Evolutionary conservation across 805 yeast species (phyloP), one percentile per base, ranked within the genome.

Genomic region (Pichia cephalocereana): DNA sequence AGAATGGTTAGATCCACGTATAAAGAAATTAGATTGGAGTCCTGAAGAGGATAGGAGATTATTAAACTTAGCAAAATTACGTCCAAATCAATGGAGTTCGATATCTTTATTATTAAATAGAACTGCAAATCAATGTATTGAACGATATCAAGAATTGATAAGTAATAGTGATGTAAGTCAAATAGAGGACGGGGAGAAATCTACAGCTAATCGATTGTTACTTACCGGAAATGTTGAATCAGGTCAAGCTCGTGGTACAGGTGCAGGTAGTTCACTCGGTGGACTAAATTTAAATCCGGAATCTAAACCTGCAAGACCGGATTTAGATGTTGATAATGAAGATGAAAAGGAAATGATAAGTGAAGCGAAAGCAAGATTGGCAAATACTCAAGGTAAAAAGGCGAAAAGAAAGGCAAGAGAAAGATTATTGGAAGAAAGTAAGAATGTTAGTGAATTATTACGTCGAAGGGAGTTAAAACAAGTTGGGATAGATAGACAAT

Each of bases 81-180:
- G 90, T 55, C 97, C 98, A 1, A 88, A 90, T 52, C 97, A 90
- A 66, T 91, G 99, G 99, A 76, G 95, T 42, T 80, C 93, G 1
- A 86, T 93, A n/a, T 84, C 95, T 1, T 78, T 86, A 8, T 63
- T 82, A 10, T 69, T 90, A 63, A 89, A 90, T 0, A 70, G 97
- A 50, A 86, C 97, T 0, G 91, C 96, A 0, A 81, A 86, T 14
- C 85, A 84, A 50, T 87, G 96, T 64, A 78, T 87, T 10, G 95
- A 88, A 54, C 69, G 97, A 48, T 91, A 88, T 61, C 95, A 86
- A 60, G 73, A 70, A 53, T 69, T 89, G 19, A 61, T 89, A 17
- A 82, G 79, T 45, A 82, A 76, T 12, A 30, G 27, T 17, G 28
- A 17, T 7, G n/a, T 18, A 8, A 6, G 12, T 30, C 60, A 58